Base-by-base conservation (phyloP, 345 rosid species). In the Erysimum cheiranthoides region DNA sequence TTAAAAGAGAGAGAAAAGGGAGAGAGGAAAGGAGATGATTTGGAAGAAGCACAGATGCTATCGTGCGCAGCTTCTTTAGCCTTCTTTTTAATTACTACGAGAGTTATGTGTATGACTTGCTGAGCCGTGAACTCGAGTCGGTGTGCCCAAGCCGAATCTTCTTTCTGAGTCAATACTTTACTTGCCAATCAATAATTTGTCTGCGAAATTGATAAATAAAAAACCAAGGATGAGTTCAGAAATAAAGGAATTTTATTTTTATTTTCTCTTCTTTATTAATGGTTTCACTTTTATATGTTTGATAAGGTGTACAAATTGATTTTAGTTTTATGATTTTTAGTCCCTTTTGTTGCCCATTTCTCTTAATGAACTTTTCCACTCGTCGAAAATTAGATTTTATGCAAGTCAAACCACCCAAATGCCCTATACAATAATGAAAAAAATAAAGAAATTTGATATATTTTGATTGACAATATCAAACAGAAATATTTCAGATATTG, bases 121-220 rank as follows among this genome's bases (percentile, higher is more conserved):
- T 40, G 54, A 68, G 64, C 36, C 56, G 63, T 50, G 61, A 35
- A 16, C 65, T 56, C 70, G 45, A 46, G 43, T 30, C 52, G 61
- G 69, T 61, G 16, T 16, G 16, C 8, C 4, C 28, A 38, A 68
- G 56, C 66, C 76, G 76, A 77, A 63, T 70, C 76, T 70, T 62
- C 69, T 18, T 35, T n/a, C 46, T 21, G 8, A 21, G n/a, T 21
- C 25, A 21, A 21, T 21, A 21, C 25, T 21, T 21, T 21, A 21
- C 25, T 21, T 21, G 25, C 1, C 25, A 21, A 21, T 21, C n/a
- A n/a, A n/a, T n/a, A n/a, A n/a, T n/a, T n/a, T n/a, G n/a, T n/a
- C n/a, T n/a, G n/a, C n/a, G 47, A 42, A 13, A 0, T 42, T 13
- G 16, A 13, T 42, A 32, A 32, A 32, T 31, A 5, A 5, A 32